These are phyloP conservation scores for Akebia trifoliata DNA, from an alignment of 164 flowering plant genomes.

Conservation along the genomic window DNA sequence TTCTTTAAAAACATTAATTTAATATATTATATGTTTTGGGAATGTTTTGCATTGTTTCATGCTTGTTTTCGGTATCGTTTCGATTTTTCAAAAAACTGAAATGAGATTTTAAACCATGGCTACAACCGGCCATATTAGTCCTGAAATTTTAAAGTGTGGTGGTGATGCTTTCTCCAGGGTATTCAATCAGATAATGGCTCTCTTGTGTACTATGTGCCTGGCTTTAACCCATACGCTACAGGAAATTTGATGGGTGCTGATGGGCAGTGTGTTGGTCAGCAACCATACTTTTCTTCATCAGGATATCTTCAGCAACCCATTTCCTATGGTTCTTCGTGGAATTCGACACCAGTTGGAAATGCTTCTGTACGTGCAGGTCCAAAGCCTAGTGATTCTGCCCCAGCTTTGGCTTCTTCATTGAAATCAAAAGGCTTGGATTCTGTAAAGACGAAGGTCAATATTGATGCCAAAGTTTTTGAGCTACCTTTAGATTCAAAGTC, in stretches of 20 bases:
- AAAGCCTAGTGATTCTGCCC: constrained; percentile 12
- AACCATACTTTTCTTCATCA: constrained; percentile 31
- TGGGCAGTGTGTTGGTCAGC: constrained; percentile 33
- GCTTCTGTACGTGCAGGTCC: constrained; percentile 17
- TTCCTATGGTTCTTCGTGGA: too few relatives aligned
- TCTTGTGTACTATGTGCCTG: constrained; percentile 32
- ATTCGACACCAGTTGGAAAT: too few relatives aligned
- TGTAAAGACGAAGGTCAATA: constrained; percentile 19
- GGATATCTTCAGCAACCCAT: too few relatives aligned
- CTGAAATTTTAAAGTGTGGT: constrained; percentile 5
- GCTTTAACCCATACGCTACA: constrained; percentile 32
- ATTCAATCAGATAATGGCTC: constrained; percentile 32
- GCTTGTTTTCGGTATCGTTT: too few relatives aligned
- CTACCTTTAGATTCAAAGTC: constrained; percentile 17
- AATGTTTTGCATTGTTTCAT: too few relatives aligned
- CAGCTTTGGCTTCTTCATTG: constrained; percentile 18
- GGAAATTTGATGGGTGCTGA: constrained; percentile 34
- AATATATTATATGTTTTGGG: too few relatives aligned
- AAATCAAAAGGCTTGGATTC: constrained; percentile 28
- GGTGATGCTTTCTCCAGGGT: constrained; percentile 33
- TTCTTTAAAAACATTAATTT: too few relatives aligned
- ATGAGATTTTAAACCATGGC: too few relatives aligned
- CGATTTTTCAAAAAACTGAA: too few relatives aligned
- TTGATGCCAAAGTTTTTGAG: constrained; percentile 17
- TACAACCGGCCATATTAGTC: too few relatives aligned